phyloP scores from a whole-genome alignment of 1,139 yeast species.

The Magnusiomyces fungicola region DNA sequence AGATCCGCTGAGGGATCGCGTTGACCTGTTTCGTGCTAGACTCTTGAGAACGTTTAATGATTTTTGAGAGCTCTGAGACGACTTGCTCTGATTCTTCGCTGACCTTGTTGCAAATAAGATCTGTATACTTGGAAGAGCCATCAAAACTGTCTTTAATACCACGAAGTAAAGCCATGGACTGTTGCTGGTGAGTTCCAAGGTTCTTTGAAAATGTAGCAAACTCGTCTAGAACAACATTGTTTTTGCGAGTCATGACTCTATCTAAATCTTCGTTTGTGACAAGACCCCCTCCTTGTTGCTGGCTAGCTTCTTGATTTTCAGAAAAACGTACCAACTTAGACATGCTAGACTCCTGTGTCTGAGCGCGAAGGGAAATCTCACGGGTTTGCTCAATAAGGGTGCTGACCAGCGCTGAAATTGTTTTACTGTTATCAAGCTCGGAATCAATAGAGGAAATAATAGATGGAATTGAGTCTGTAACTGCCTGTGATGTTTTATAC shows the following conservation, averaged over 20 bases:
- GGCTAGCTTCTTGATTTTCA: constrained; percentile 1
- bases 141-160: constrained; percentile 9
- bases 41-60: constrained; percentile 9
- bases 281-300: not conserved
- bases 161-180: constrained; percentile 6
- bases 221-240: constrained; percentile 9
- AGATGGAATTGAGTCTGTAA: not conserved
- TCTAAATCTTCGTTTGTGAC: constrained; percentile 7
- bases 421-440: constrained; percentile 20
- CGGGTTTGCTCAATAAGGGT: constrained; percentile 22
- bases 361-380: constrained; percentile 5
- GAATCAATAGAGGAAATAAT: constrained; percentile 8
- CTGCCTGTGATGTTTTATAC: not conserved
- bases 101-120: constrained; percentile 5
- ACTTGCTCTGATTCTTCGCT: constrained; percentile 6
- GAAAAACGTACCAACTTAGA: constrained; percentile 1
- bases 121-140: constrained; percentile 2
- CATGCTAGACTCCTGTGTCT: constrained; percentile 6
- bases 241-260: constrained; percentile 5
- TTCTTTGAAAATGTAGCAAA: constrained; percentile 10
- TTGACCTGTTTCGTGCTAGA: not conserved
- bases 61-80: constrained; percentile 9
- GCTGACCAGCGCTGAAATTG: constrained; percentile 17
- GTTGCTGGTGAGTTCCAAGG: constrained; percentile 11
- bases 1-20: not conserved